A percentile compares a stretch with the other conserved stretches of the same genome.
Evolutionary conservation across 2,329 filamentous ascomycete genomes (phyloP).

Genomic region (Fusarium sp.): DNA sequence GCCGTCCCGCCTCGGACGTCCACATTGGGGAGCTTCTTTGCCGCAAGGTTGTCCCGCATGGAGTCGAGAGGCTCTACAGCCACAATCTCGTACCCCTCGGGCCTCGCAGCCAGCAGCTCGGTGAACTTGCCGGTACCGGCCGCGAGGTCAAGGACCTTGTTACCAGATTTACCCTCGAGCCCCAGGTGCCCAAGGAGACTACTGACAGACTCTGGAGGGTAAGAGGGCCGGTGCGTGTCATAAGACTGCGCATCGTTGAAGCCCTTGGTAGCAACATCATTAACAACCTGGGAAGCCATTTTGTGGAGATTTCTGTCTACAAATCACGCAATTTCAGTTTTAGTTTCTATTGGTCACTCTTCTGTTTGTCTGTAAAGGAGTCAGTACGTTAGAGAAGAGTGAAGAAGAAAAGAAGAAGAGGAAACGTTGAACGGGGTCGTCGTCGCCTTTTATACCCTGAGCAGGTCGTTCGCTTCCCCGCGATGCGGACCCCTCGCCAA

Average conservation of each 20-base stretch:
- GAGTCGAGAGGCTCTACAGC: constrained; percentile 73
- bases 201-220: constrained; percentile 68
- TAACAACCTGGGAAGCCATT: constrained; percentile 54
- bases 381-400: constrained; percentile 1
- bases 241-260: constrained; percentile 75
- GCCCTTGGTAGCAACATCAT: constrained; percentile 66
- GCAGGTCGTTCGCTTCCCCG: constrained; percentile 22
- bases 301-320: not conserved
- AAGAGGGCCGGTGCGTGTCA: constrained; percentile 76
- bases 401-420: not conserved
- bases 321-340: constrained; percentile 2
- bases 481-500: constrained; percentile 9
- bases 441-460: constrained; percentile 33
- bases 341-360: constrained; percentile 5
- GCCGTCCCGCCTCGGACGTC: constrained; percentile 69
- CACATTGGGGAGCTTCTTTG: constrained; percentile 68
- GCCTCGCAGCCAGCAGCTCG: constrained; percentile 67
- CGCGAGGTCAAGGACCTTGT: constrained; percentile 71
- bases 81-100: constrained; percentile 70
- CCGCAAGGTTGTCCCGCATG: constrained; percentile 72
- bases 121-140: constrained; percentile 80
- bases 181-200: constrained; percentile 67
- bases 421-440: not conserved
- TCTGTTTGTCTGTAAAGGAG: not conserved
- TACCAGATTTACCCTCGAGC: constrained; percentile 59